Conservation (phyloP, 495 filamentous ascomycete genomes). For the Monascus purpureus region DNA sequence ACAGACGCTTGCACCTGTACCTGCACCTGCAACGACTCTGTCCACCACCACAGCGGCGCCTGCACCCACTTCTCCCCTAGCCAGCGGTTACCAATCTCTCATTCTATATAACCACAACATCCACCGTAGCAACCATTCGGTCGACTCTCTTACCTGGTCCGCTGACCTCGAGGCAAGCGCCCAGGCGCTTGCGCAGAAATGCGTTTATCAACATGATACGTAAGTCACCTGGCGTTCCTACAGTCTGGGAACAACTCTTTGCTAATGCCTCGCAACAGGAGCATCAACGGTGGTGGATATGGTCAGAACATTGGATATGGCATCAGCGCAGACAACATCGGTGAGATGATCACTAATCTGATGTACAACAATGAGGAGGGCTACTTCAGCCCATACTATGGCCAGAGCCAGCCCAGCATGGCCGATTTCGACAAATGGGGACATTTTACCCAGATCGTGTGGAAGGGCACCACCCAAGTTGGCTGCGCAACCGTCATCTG, state of each 20-base stretch:
- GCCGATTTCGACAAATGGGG: conserved; percentile 56
- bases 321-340: conserved; percentile 32
- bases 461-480: conserved; percentile 54
- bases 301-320: conserved; percentile 73
- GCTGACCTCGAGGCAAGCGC: conserved; percentile 49
- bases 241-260: too few species aligned
- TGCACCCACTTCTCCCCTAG: conserved; percentile 7
- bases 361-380: conserved; percentile 75
- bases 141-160: conserved; percentile 48
- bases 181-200: conserved; percentile 33
- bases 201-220: conserved; percentile 64
- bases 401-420: conserved; percentile 36
- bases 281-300: conserved; percentile 48
- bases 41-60: conserved; percentile 10
- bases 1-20: conserved; percentile 1
- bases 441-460: conserved; percentile 86
- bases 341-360: conserved; percentile 52
- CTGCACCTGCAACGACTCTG: conserved; percentile 6
- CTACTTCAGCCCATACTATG: conserved; percentile 32
- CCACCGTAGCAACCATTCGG: conserved; percentile 74
- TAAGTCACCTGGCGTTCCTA: too few species aligned
- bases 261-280: conserved; percentile 9
- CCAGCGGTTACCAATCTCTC: conserved; percentile 27
- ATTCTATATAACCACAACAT: conserved; percentile 68
- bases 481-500: conserved; percentile 59